Evolutionary conservation across 805 yeast genomes (phyloP), one percentile per base, ranked within the genome.

Genomic region (Metschnikowia shivogae): DNA sequence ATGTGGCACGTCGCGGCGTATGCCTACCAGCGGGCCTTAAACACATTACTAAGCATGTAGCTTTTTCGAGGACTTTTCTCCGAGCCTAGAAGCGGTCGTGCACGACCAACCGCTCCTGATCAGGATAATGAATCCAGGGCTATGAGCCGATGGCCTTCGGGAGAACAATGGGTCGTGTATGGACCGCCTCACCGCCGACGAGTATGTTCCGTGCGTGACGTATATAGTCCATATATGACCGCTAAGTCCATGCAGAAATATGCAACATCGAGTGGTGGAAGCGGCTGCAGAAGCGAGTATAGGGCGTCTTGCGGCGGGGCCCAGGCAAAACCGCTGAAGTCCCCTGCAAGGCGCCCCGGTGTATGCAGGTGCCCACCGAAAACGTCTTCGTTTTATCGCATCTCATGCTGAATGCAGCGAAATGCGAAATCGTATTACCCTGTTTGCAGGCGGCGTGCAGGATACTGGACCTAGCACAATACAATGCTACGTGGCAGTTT

Each of bases 331-430:
- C 14, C 26, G 12, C 27, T 30, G 40, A 11, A 13, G 34, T 37
- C 22, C 40, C 34, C 29, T 37, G 40, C 40, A 29, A 37, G 40
- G 34, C 34, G 34, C 19, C 10, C 6, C 27, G 14, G 34, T 12
- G 17, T 13, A 37, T 37, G 34, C 40, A 37, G 12, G 30, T 12
- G n/a, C 10, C 29, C 17, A 12, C 33, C 19, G 14, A 20, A 6
- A 6, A 6, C 34, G 34, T 26, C 40, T 14, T 19, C 19, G 19
- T 19, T 29, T 30, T n/a, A 29, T 34, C 28, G 40, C 30, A 32
- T 37, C 34, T 29, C 30, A 12, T 29, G 28, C 40, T 29, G 10
- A 29, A 29, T 28, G 26, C 6, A 29, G 40, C 27, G n/a, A 28
- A 37, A 19, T 29, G 40, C 34, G 34, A n/a, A 19, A 12, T 12